Conservation (phyloP, 2,329 filamentous ascomycete species). For the Triangularia verruculosa region DNA sequence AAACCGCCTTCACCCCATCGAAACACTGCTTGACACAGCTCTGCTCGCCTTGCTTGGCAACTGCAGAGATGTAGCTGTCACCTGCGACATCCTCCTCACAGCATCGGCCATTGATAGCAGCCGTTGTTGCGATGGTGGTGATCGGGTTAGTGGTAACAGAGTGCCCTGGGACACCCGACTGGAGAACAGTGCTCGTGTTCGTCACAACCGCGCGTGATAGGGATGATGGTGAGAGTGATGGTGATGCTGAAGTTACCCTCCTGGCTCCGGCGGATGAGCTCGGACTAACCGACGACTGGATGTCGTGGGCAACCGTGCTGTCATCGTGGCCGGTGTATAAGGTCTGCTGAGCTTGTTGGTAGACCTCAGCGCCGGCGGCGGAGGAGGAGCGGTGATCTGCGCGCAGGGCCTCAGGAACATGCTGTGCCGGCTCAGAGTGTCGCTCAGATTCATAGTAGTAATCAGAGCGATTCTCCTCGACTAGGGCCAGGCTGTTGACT, state of each 20-base stretch:
- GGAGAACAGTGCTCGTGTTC: background rate
- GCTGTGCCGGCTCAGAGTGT: background rate
- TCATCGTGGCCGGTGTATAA: background rate
- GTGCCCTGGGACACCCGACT: background rate
- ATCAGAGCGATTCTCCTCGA: background rate
- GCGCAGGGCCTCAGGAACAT: conserved; percentile 4
- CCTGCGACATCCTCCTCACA: background rate
- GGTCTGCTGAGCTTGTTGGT: background rate
- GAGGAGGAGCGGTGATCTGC: background rate
- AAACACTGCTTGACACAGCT: conserved; percentile 6
- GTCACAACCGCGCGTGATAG: background rate
- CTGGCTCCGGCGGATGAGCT: conserved; percentile 14
- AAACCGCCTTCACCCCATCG: conserved; percentile 9
- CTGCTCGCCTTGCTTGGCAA: conserved; percentile 1
- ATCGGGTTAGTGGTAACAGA: background rate
- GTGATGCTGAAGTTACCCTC: conserved; percentile 3
- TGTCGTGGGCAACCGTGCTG: conserved; percentile 16
- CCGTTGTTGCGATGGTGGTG: background rate
- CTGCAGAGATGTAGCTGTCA: background rate
- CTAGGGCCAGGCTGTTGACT: background rate
- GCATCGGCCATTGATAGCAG: background rate
- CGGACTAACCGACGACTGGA: conserved; percentile 22
- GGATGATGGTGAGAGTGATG: background rate
- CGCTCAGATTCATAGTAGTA: conserved; percentile 2
- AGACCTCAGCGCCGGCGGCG: conserved; percentile 2